phyloP scores from a whole-genome alignment of 2,329 filamentous ascomycete species.

The Rhytidhysteron rufulum region DNA sequence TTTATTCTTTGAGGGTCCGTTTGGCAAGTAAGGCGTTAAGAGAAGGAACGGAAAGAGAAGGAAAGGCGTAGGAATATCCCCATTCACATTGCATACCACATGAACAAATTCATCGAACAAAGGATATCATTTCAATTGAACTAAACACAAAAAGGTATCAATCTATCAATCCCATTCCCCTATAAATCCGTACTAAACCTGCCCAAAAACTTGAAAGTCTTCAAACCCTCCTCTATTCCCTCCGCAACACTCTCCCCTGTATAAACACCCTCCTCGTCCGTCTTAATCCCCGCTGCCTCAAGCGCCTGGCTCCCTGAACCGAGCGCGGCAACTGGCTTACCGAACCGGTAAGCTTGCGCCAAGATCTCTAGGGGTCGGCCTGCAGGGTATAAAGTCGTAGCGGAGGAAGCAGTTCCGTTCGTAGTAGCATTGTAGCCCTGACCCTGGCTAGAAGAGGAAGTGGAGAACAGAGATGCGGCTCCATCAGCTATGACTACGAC shows the following conservation, averaged over 20 bases:
- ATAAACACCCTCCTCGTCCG: slow-evolving; percentile 36
- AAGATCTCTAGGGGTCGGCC: slow-evolving; percentile 63
- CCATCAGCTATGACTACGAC: slow-evolving; percentile 59
- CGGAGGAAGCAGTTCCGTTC: slow-evolving; percentile 16
- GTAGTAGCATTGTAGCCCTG: slow-evolving; percentile 11
- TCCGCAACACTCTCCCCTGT: slow-evolving; percentile 15
- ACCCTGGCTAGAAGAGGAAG: slow-evolving; percentile 12
- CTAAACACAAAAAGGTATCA: too few species aligned
- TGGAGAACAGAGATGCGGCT: slow-evolving; percentile 50
- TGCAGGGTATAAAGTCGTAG: slow-evolving; percentile 58
- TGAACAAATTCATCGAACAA: too few species aligned
- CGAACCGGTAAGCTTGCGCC: slow-evolving; percentile 61
- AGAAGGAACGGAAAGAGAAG: too few species aligned
- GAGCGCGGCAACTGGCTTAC: slow-evolving; percentile 64
- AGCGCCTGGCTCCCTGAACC: slow-evolving; percentile 45
- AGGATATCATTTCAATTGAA: too few species aligned
- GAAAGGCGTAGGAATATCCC: too few species aligned
- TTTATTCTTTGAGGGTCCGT: too few species aligned
- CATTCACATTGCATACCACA: too few species aligned
- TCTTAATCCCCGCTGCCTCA: slow-evolving; percentile 43
- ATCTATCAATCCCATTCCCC: too few species aligned
- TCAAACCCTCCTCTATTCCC: slow-evolving; percentile 50
- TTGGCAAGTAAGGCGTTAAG: too few species aligned
- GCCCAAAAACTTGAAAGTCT: slow-evolving; percentile 62
- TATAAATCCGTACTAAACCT: slow-evolving; percentile 56